These are phyloP conservation scores for Microbotryum scabiosae DNA, from an alignment of 1,284 basidiomycete genomes.

Conservation along the genomic window DNA sequence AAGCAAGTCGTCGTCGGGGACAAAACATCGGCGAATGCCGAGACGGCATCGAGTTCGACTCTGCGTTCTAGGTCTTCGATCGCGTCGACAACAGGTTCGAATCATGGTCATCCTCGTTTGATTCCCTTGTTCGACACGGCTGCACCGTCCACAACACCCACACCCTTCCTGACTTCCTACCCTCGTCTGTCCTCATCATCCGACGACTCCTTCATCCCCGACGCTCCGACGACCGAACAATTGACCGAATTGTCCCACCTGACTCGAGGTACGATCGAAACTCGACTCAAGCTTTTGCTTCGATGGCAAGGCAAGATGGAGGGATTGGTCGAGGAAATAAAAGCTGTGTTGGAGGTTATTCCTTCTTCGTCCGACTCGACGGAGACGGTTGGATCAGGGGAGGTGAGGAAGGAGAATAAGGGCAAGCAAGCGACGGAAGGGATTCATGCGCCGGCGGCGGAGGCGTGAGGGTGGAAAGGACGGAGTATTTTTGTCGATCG, in stretches of 20 bases:
- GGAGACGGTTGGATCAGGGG: background rate
- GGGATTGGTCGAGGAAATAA: conserved; percentile 17
- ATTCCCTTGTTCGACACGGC: conserved; percentile 24
- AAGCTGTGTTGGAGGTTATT: background rate
- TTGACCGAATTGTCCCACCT: conserved; percentile 5
- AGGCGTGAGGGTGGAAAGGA: too few relatives aligned
- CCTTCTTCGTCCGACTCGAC: too few relatives aligned
- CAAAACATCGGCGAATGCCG: background rate
- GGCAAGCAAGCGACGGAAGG: background rate
- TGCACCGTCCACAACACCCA: conserved; percentile 1
- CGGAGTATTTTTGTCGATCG: too few relatives aligned
- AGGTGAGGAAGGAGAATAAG: background rate
- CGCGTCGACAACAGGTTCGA: too few relatives aligned
- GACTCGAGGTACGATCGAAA: conserved; percentile 9
- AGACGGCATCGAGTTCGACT: background rate
- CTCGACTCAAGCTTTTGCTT: conserved; percentile 10
- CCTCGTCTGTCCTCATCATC: background rate
- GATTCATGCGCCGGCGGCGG: too few relatives aligned
- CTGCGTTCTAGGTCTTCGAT: too few relatives aligned
- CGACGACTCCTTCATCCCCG: background rate
- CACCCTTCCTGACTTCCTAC: background rate
- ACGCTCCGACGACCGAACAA: background rate
- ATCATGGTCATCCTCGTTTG: background rate
- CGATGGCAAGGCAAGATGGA: conserved; percentile 21
- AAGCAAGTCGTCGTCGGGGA: background rate